Evolutionary conservation across 441 rosid species (phyloP), one percentile per base, ranked within the genome.

Genomic region (Euphorbia corollata): DNA sequence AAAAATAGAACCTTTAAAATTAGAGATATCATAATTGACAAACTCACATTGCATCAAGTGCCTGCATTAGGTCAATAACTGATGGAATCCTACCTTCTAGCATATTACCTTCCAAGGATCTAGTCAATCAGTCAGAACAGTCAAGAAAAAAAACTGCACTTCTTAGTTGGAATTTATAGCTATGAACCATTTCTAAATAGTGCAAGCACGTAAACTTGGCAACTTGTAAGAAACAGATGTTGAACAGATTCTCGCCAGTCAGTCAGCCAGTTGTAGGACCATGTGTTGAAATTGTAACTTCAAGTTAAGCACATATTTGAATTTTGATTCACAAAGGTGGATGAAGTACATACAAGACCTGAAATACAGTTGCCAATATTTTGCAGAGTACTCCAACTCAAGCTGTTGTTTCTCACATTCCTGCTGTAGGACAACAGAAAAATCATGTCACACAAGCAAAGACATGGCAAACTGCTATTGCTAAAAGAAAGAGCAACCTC

Each of bases 31-130:
- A 50, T 27, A 15, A 32, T 56, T 69, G 47, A 64, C 67, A 73
- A 61, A 77, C 98, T 86, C 81, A 92, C 98, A 92, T 65, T 23
- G 90, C 98, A 65, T 97, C 97, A 73, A 92, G 98, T n/a, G 98
- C 98, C 80, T 92, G 98, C 98, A 92, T 92, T 18, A 92, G 84
- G 73, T 97, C 98, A 61, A 92, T 85, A 64, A 92, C 97, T 11
- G 89, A 83, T n/a, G 98, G 98, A 57, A 92, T 88, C 80, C 77
- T 73, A 56, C 98, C 98, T 5, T 83, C 81, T 6, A 92, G 83
- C 69, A 32, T 85, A 82, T 92, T 92, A 55, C 90, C 87, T 90
- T 92, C 96, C 87, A 92, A 85, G 59, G 98, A 92, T 77, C 98
- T 90, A 69, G 13, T 11, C 59, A 43, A 39, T 41, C 71, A 48